phyloP scores from a whole-genome alignment of 2,329 filamentous ascomycete genomes.

The Blumeriella jaapii region DNA sequence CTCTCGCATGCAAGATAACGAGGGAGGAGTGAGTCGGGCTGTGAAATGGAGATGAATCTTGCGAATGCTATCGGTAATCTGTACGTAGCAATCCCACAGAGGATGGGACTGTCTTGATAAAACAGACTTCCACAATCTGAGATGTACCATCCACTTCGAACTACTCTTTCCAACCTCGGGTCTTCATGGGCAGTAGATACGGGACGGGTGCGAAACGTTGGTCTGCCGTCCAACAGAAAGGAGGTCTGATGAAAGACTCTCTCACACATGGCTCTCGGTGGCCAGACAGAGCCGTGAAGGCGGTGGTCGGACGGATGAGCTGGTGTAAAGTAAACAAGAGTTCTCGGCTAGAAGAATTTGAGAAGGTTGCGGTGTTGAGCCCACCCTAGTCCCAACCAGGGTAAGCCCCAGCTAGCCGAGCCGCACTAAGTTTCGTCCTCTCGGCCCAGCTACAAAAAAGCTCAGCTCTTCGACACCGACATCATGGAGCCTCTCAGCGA shows the following conservation, averaged over 20 bases:
- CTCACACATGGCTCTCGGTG: constrained; percentile 28
- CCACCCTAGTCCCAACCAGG: constrained; percentile 4
- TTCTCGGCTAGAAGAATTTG: constrained; percentile 4
- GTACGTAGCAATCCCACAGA: no score
- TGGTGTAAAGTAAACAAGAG: constrained; percentile 21
- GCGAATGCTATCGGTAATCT: no score
- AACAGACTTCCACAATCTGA: no score
- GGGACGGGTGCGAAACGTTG: constrained; percentile 54
- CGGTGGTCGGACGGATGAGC: constrained; percentile 32
- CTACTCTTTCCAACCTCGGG: constrained; percentile 63
- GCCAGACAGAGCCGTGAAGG: constrained; percentile 26
- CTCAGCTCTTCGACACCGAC: constrained; percentile 2
- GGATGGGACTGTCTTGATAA: no score
- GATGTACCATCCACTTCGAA: constrained; percentile 72
- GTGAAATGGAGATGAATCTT: no score
- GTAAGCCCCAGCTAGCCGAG: constrained; percentile 14
- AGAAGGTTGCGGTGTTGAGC: not conserved
- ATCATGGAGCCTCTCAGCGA: constrained; percentile 65
- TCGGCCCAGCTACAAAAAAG: constrained; percentile 1
- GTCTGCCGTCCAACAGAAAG: constrained; percentile 52
- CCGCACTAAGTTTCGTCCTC: constrained; percentile 8
- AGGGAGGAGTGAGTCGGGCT: no score
- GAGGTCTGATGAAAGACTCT: constrained; percentile 44
- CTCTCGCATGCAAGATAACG: no score
- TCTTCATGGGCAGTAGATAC: constrained; percentile 83